A percentile compares a stretch with the other conserved stretches of the same genome.
phyloP scores from a whole-genome alignment of 495 filamentous ascomycete genomes.

The Xylaria venustula region DNA sequence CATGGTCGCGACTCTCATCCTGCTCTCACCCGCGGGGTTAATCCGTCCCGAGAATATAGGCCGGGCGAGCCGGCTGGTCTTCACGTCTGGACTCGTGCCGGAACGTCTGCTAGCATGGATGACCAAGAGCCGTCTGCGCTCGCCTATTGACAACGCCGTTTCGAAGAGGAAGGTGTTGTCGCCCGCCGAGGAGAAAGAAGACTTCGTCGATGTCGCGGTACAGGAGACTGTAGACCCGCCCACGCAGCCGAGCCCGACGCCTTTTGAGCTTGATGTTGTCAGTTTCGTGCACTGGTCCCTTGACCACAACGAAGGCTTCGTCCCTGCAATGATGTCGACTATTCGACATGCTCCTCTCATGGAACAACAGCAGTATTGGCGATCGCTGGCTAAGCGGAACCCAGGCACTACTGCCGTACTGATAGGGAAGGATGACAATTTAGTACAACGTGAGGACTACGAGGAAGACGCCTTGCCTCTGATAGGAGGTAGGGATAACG shows the following conservation, averaged over 20 bases:
- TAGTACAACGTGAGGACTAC: constrained; percentile 44
- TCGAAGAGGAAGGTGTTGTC: constrained; percentile 20
- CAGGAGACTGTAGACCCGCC: constrained; percentile 22
- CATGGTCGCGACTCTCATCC: constrained; percentile 66
- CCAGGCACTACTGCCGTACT: constrained; percentile 48
- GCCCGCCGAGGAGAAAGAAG: constrained; percentile 20
- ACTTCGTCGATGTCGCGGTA: constrained; percentile 28
- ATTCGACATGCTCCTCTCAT: constrained; percentile 55
- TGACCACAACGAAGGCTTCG: constrained; percentile 53
- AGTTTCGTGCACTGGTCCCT: constrained; percentile 56
- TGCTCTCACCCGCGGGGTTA: constrained; percentile 71
- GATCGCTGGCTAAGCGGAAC: constrained; percentile 34
- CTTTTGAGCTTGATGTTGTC: constrained; percentile 41
- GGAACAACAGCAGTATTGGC: constrained; percentile 53
- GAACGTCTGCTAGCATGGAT: constrained; percentile 35
- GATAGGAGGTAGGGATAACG: constrained; percentile 34
- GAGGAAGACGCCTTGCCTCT: constrained; percentile 36
- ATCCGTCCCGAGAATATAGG: constrained; percentile 42
- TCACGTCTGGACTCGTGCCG: constrained; percentile 41
- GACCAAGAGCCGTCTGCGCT: constrained; percentile 35
- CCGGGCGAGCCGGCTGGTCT: constrained; percentile 40
- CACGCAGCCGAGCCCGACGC: constrained; percentile 18
- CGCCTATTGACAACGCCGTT: constrained; percentile 38
- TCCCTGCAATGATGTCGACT: constrained; percentile 54
- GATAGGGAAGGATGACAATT: constrained; percentile 46